These are phyloP conservation scores for Inosperma sp. DNA, from an alignment of 768 basidiomycete species.

Conservation along the genomic window DNA sequence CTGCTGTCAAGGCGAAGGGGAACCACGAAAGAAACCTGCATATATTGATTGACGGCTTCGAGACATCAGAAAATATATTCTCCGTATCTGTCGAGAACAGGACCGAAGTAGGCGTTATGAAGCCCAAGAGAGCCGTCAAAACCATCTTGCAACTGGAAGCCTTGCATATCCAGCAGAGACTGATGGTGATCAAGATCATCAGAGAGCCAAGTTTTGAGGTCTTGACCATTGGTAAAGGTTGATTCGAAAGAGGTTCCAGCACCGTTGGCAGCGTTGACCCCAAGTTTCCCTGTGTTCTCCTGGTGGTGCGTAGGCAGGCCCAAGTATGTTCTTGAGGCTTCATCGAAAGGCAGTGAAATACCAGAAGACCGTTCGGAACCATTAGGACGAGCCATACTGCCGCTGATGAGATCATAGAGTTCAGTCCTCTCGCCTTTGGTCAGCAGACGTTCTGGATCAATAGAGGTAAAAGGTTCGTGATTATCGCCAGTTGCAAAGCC, in stretches of 20 bases:
- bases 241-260: constrained; percentile 12
- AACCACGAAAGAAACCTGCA: too few relatives aligned
- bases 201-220: constrained; percentile 31
- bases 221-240: constrained; percentile 21
- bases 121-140: constrained; percentile 6
- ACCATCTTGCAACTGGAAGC: constrained; percentile 13
- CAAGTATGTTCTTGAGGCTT: constrained; percentile 24
- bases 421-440: constrained; percentile 43
- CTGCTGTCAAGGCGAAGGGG: too few relatives aligned
- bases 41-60: too few relatives aligned
- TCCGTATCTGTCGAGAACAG: too few relatives aligned
- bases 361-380: constrained; percentile 50
- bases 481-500: constrained; percentile 10
- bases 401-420: constrained; percentile 49
- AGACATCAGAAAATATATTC: too few relatives aligned
- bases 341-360: constrained; percentile 33
- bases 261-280: constrained; percentile 5
- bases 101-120: background rate
- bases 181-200: constrained; percentile 22
- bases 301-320: constrained; percentile 36
- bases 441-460: constrained; percentile 33
- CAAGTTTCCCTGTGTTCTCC: constrained; percentile 30
- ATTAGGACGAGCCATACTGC: constrained; percentile 41
- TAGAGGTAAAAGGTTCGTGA: constrained; percentile 16
- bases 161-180: constrained; percentile 10